A percentile compares a stretch with the other conserved stretches of the same genome.
Conservation (phyloP, 306 rosid species). For the Hippophae rhamnoides region DNA sequence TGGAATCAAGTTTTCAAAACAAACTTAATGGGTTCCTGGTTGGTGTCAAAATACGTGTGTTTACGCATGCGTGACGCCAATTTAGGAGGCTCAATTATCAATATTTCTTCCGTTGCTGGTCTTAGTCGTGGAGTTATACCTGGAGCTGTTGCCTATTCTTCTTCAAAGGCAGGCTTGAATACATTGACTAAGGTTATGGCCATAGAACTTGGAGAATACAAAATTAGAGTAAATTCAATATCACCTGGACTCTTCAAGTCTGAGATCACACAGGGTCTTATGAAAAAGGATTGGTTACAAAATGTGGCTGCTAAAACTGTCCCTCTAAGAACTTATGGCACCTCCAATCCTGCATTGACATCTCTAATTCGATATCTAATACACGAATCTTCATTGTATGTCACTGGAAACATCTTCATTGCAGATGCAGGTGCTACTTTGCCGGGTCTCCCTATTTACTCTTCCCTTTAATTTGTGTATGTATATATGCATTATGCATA, state of each 20-base stretch:
- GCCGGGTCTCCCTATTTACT: slow-evolving; percentile 65
- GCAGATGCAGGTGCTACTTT: slow-evolving; percentile 62
- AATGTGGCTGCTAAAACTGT: slow-evolving; percentile 43
- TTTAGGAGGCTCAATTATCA: slow-evolving; percentile 58
- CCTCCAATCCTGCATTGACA: slow-evolving; percentile 69
- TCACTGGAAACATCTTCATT: slow-evolving; percentile 53
- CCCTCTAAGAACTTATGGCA: slow-evolving; percentile 46
- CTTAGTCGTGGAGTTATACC: slow-evolving; percentile 50
- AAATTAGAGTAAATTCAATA: slow-evolving; percentile 73
- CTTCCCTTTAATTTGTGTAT: slow-evolving; percentile 39
- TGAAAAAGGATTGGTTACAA: slow-evolving; percentile 58
- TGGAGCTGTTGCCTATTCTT: slow-evolving; percentile 49
- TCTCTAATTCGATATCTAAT: slow-evolving; percentile 56
- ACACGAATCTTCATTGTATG: slow-evolving; percentile 68
- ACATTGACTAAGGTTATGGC: slow-evolving; percentile 71
- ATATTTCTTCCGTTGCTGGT: slow-evolving; percentile 60
- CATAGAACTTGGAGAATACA: slow-evolving; percentile 55
- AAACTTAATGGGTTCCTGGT: slow-evolving; percentile 61
- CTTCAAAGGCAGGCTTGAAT: slow-evolving; percentile 52
- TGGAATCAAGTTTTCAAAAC: slow-evolving; percentile 48
- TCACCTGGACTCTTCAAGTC: slow-evolving; percentile 75
- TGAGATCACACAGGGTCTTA: slow-evolving; percentile 54
- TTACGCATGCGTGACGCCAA: slow-evolving; percentile 42
- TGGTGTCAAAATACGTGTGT: slow-evolving; percentile 57
- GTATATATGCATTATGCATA: no score